These are phyloP conservation scores for Hypoxylon lienhwacheense DNA, from an alignment of 495 filamentous ascomycete genomes.

Conservation along the genomic window DNA sequence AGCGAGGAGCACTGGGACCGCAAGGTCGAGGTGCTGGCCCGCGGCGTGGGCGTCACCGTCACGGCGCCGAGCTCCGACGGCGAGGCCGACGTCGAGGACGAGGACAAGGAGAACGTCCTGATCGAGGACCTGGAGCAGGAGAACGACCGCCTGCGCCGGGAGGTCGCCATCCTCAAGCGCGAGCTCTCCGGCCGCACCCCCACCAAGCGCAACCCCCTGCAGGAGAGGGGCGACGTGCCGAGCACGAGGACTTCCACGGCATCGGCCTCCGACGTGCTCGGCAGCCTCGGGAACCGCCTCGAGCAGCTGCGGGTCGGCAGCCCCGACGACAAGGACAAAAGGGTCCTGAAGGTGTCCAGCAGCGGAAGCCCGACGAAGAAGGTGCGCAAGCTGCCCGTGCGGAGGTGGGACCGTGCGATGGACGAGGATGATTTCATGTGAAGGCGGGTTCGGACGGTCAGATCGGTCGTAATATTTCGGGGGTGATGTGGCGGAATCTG, in stretches of 20 bases:
- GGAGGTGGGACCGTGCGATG: slow-evolving; percentile 40
- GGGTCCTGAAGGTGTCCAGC: slow-evolving; percentile 29
- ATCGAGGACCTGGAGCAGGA: slow-evolving; percentile 63
- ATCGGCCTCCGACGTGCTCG: slow-evolving; percentile 2
- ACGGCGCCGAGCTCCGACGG: slow-evolving; percentile 26
- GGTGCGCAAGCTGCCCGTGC: slow-evolving; percentile 43
- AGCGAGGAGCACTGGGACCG: slow-evolving; percentile 83
- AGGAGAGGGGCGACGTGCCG: slow-evolving; percentile 44
- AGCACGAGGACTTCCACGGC: slow-evolving; percentile 26
- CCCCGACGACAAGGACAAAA: slow-evolving; percentile 29
- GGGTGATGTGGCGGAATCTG: not conserved
- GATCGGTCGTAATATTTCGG: not conserved
- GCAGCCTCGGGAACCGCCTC: slow-evolving; percentile 31
- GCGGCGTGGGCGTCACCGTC: slow-evolving; percentile 56
- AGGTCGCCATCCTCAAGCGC: slow-evolving; percentile 53
- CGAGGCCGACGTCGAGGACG: slow-evolving; percentile 40
- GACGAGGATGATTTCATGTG: slow-evolving; percentile 40
- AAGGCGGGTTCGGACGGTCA: slow-evolving; percentile 25
- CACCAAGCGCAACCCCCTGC: slow-evolving; percentile 48
- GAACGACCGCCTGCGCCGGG: slow-evolving; percentile 60
- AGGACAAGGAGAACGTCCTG: slow-evolving; percentile 55
- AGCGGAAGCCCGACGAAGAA: slow-evolving; percentile 43
- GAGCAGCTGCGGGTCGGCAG: slow-evolving; percentile 34
- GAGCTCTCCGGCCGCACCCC: slow-evolving; percentile 50
- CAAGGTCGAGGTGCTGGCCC: slow-evolving; percentile 84